Evolutionary conservation across 108 stramenopile genomes (phyloP), one percentile per base, ranked within the genome.

Genomic region (Heterococcus sp.): DNA sequence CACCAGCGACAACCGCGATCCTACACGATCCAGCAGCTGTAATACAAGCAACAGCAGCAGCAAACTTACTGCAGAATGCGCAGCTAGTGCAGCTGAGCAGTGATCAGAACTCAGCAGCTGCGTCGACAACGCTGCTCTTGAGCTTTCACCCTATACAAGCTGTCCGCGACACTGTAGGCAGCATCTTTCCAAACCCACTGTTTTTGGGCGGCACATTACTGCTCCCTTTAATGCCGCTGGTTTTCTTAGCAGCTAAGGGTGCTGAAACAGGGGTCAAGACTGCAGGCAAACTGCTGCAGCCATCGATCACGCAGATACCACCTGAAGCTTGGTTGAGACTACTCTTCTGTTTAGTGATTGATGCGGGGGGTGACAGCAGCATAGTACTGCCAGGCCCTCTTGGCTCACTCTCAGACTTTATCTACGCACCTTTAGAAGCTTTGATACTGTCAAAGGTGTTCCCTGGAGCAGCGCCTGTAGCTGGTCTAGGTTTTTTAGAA

Each of bases 401-500:
- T 14, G 46, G 46, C 46, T 14, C 8, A 14, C 46, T 58, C 14
- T 58, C 46, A 58, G 46, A 58, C 46, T 21, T 58, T 14, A 14
- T 58, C 8, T 58, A 58, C 46, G 46, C 46, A 58, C 46, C 46
- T 8, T 21, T 58, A 21, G 46, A 58, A 21, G 46, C 46, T 21
- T 58, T 58, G 8, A 58, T 58, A 58, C 46, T 58, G 14, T 58
- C 46, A 8, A 58, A 58, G 46, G 46, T 58, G 21, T 58, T 58
- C 21, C 46, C 46, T 14, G 46, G 46, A 58, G 38, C 71, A 26
- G 35, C 29, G 38, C 2, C n/a, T 37, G 35, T 71, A 37, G 71
- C 71, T 27, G 71, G 34, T 2, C 35, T 71, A 3, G 71, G 71
- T 4, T 71, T 71, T 14, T 28, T 38, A 28, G 71, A 71, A 39